Evolutionary conservation across 2,329 filamentous ascomycete genomes (phyloP).

Genomic region (Lachnellula subtilissima): DNA sequence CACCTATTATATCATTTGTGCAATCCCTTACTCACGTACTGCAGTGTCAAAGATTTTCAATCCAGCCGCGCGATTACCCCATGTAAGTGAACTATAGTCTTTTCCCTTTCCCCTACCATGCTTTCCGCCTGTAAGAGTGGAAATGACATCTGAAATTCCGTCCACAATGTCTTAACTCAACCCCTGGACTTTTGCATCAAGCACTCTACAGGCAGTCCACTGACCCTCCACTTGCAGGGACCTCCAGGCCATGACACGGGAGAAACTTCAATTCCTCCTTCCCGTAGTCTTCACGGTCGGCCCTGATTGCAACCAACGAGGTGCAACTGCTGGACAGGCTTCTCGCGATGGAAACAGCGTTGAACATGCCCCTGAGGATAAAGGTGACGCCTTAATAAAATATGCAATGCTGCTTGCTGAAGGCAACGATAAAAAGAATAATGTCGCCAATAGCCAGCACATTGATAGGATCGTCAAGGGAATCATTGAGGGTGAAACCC

Average conservation of each 20-base stretch:
- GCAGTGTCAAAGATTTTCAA: slow-evolving; percentile 37
- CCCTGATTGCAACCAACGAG: slow-evolving; percentile 63
- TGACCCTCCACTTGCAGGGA: slow-evolving; percentile 35
- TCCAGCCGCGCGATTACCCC: slow-evolving; percentile 75
- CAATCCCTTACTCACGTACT: slow-evolving; percentile 8
- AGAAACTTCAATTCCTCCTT: slow-evolving; percentile 78
- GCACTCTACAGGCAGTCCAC: too few relatives aligned
- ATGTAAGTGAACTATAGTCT: slow-evolving; percentile 38
- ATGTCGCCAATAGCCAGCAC: slow-evolving; percentile 43
- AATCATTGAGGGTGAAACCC: slow-evolving; percentile 84
- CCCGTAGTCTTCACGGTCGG: slow-evolving; percentile 85
- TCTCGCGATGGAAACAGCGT: slow-evolving; percentile 16
- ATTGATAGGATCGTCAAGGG: slow-evolving; percentile 83
- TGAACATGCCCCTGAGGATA: slow-evolving; percentile 39
- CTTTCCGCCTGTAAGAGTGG: not conserved
- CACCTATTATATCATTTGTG: not conserved
- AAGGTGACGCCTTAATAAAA: slow-evolving; percentile 65
- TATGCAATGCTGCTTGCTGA: slow-evolving; percentile 77
- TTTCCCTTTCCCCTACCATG: not conserved
- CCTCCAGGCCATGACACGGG: slow-evolving; percentile 81
- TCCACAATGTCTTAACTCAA: too few relatives aligned
- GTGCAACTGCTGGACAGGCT: slow-evolving; percentile 29
- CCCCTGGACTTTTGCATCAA: too few relatives aligned
- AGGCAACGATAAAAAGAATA: slow-evolving; percentile 38
- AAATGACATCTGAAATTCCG: not conserved